Percentiles rank a stretch among this genome's conserved stretches.
Conservation (phyloP, 2,329 filamentous ascomycete genomes). For the Phaeomoniella chlamydospora region DNA sequence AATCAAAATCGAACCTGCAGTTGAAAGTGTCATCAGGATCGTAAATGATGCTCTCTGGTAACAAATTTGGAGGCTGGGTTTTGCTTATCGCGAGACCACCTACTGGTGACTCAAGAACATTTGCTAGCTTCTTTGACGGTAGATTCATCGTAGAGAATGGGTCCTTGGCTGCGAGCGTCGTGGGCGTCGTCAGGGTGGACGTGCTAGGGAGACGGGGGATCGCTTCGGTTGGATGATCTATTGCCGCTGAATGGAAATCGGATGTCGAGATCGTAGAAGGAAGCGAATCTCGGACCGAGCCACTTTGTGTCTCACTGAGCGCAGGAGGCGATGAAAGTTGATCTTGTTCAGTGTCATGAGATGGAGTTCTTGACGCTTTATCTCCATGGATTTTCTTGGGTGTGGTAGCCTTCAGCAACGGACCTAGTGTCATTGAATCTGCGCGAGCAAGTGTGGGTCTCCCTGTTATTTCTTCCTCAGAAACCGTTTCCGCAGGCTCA, state of each 20-base stretch:
- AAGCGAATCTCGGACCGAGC: neutral
- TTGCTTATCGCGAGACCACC: neutral
- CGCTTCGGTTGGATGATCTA: neutral
- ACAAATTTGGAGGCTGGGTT: neutral
- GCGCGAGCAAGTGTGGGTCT: conserved; percentile 8
- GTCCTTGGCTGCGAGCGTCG: too few relatives aligned
- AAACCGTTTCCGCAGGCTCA: neutral
- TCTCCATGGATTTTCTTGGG: neutral
- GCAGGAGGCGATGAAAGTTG: neutral
- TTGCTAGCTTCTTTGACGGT: neutral
- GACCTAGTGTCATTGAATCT: conserved; percentile 11
- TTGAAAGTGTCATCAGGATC: neutral
- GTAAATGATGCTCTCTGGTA: neutral
- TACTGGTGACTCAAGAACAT: neutral
- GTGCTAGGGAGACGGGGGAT: neutral
- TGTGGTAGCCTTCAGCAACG: conserved; percentile 2
- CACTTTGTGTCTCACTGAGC: neutral
- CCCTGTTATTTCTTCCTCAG: neutral
- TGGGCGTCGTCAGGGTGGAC: too few relatives aligned
- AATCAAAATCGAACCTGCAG: neutral
- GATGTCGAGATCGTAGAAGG: neutral
- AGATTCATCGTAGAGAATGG: neutral
- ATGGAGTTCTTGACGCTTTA: neutral
- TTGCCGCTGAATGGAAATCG: neutral
- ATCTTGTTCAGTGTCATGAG: neutral